Conservation (phyloP, 768 basidiomycete genomes). For the Hericium coralloides region DNA sequence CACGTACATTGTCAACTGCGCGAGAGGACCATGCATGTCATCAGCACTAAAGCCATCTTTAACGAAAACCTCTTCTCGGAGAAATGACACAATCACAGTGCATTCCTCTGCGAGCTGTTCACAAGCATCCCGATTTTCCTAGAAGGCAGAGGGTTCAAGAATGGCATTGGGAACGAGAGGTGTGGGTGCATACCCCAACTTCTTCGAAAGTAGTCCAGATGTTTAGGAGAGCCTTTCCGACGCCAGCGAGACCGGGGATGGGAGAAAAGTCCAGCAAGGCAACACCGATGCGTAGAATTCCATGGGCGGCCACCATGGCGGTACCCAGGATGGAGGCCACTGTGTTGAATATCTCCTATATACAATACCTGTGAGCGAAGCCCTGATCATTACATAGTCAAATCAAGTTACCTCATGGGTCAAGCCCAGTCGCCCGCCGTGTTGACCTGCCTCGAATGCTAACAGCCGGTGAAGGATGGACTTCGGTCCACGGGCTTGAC, state of each 20-base stretch:
- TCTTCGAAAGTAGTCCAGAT: neutral
- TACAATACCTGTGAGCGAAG: neutral
- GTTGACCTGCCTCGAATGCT: too few relatives aligned
- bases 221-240: neutral
- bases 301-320: neutral
- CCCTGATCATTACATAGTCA: too few relatives aligned
- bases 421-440: neutral
- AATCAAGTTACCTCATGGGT: neutral
- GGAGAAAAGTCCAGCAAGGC: neutral
- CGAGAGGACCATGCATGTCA: too few relatives aligned
- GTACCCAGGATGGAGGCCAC: neutral
- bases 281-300: neutral
- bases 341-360: neutral
- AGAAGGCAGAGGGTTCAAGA: neutral
- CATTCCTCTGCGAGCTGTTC: neutral
- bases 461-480: too few relatives aligned
- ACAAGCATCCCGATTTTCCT: neutral
- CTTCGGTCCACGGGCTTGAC: too few relatives aligned
- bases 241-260: neutral
- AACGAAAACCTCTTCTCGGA: neutral
- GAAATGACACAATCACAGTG: neutral
- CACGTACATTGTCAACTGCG: too few relatives aligned
- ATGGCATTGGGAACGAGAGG: neutral
- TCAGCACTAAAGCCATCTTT: too few relatives aligned
- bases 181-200: neutral